phyloP scores from a whole-genome alignment of 1,139 yeast species.

The Suhomyces wounanorum region DNA sequence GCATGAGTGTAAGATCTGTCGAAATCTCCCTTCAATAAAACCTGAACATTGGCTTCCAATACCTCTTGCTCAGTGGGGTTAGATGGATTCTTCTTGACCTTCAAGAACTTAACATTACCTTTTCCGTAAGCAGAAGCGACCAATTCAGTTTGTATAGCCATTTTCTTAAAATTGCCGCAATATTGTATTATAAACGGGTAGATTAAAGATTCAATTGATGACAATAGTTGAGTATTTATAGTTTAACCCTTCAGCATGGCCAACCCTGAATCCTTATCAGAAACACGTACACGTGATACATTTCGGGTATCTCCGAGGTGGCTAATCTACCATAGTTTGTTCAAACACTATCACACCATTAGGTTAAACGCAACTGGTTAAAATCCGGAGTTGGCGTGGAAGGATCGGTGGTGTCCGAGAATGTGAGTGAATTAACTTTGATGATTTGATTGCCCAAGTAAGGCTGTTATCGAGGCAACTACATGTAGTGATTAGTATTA shows the following conservation, averaged over 20 bases:
- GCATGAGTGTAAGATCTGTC: slow-evolving; percentile 83
- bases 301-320: slow-evolving; percentile 11
- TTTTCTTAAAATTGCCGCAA: neutral
- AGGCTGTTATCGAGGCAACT: neutral
- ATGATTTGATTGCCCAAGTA: neutral
- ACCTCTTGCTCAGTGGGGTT: slow-evolving; percentile 76
- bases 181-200: neutral
- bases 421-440: no score
- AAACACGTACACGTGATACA: neutral
- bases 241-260: neutral
- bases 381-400: neutral
- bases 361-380: neutral
- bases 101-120: slow-evolving; percentile 86
- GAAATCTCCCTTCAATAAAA: slow-evolving; percentile 73
- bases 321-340: neutral
- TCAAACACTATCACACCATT: neutral
- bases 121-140: slow-evolving; percentile 76
- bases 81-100: slow-evolving; percentile 73
- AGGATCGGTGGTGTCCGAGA: slow-evolving; percentile 1
- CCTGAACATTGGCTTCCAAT: slow-evolving; percentile 79
- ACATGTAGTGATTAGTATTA: neutral
- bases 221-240: slow-evolving; percentile 5
- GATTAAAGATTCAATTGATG: neutral
- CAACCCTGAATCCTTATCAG: slow-evolving; percentile 8
- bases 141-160: slow-evolving; percentile 24